A percentile compares a stretch with the other conserved stretches of the same genome.
These are phyloP conservation scores for Plasmopara halstedii DNA, from an alignment of 352 stramenopile species.

Conservation along the genomic window DNA sequence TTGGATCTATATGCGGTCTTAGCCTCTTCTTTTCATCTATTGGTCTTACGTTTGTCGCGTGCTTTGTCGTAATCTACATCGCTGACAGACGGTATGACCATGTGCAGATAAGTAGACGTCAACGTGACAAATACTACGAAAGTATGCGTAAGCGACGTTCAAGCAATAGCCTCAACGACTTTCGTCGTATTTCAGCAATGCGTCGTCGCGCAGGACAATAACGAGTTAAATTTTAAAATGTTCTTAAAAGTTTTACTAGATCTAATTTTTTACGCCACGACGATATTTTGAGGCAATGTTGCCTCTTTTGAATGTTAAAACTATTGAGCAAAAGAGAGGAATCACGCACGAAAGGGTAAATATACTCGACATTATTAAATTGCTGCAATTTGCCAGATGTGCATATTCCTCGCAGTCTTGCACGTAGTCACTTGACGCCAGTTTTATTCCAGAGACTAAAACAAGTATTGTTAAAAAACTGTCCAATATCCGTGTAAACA, in stretches of 20 bases:
- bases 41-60: conserved; percentile 26
- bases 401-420: conserved; percentile 25
- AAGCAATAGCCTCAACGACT: conserved; percentile 10
- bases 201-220: conserved; percentile 15
- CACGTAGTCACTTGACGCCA: conserved; percentile 22
- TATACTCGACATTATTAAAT: conserved; percentile 26
- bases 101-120: conserved; percentile 16
- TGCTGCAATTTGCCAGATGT: conserved; percentile 28
- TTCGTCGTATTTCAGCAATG: conserved; percentile 11
- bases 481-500: conserved; percentile 25
- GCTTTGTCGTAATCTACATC: conserved; percentile 31
- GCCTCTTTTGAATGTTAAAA: conserved; percentile 25
- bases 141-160: conserved; percentile 10
- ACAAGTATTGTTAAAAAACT: conserved; percentile 18
- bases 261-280: conserved; percentile 14
- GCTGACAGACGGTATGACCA: conserved; percentile 26
- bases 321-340: conserved; percentile 23
- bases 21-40: conserved; percentile 35
- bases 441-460: conserved; percentile 18
- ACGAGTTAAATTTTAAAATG: background rate
- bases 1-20: conserved; percentile 28
- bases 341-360: conserved; percentile 29
- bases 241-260: background rate
- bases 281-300: background rate
- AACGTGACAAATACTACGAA: conserved; percentile 17